Evolutionary conservation across 2,329 filamentous ascomycete species (phyloP).

Genomic region (Phoma herbarum): DNA sequence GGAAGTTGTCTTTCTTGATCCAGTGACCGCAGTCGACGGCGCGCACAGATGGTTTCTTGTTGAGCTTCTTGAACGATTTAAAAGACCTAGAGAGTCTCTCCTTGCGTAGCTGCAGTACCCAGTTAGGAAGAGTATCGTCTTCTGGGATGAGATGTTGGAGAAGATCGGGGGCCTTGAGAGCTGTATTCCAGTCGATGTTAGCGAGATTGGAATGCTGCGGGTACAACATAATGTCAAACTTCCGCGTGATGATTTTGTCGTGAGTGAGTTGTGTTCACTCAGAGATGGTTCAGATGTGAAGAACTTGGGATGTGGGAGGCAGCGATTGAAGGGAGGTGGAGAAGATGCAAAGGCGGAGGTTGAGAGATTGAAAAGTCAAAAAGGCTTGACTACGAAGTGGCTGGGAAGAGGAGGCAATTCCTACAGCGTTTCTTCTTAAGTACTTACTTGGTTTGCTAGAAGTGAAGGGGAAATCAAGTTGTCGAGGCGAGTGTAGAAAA

Average conservation of each 20-base stretch:
- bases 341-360: background rate
- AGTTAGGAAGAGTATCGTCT: constrained; percentile 14
- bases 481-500: constrained; percentile 1
- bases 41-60: constrained; percentile 1
- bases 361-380: background rate
- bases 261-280: background rate
- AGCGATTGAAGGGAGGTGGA: background rate
- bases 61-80: background rate
- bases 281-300: background rate
- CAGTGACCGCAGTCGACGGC: constrained; percentile 20
- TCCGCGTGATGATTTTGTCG: background rate
- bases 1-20: constrained; percentile 31
- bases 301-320: background rate
- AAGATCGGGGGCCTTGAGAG: constrained; percentile 9
- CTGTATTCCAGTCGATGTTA: constrained; percentile 23
- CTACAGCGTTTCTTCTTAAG: background rate
- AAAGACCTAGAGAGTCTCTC: background rate
- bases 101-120: constrained; percentile 18
- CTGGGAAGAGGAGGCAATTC: constrained; percentile 6
- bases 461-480: constrained; percentile 18
- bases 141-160: constrained; percentile 13
- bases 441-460: constrained; percentile 27
- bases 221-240: background rate
- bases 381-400: background rate
- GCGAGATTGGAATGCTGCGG: background rate